Conservation (phyloP, 768 basidiomycete species). For the Naganishia vaughanmartiniae region DNA sequence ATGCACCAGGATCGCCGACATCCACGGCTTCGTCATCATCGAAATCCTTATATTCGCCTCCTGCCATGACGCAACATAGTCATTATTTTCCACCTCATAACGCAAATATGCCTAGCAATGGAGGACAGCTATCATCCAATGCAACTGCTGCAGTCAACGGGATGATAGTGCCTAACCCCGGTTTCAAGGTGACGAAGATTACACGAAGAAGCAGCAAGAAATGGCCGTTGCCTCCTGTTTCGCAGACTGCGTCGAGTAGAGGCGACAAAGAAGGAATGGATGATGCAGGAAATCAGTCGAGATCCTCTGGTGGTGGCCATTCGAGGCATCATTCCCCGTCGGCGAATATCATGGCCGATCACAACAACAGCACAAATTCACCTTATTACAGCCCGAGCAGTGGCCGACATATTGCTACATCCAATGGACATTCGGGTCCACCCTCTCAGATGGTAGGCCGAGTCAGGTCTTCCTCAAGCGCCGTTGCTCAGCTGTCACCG, state of each 20-base stretch:
- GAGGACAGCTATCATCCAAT: neutral
- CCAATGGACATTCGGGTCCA: neutral
- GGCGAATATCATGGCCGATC: neutral
- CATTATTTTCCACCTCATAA: slow-evolving; percentile 20
- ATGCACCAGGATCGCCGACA: slow-evolving; percentile 15
- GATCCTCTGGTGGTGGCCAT: neutral
- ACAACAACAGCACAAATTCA: neutral
- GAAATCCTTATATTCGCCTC: slow-evolving; percentile 5
- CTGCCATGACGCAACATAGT: slow-evolving; percentile 16
- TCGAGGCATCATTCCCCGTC: neutral
- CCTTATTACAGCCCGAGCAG: neutral
- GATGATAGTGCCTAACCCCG: slow-evolving; percentile 21
- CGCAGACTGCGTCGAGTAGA: neutral
- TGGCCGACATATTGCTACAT: neutral
- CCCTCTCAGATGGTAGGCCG: slow-evolving; percentile 7
- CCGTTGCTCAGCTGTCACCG: slow-evolving; percentile 10
- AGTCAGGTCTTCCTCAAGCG: slow-evolving; percentile 16
- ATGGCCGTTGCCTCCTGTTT: slow-evolving; percentile 8
- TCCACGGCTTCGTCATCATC: slow-evolving; percentile 12
- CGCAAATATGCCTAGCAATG: slow-evolving; percentile 8
- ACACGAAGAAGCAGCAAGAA: slow-evolving; percentile 23
- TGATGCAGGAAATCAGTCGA: slow-evolving; percentile 3
- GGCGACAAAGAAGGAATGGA: neutral
- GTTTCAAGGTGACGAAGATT: slow-evolving; percentile 8
- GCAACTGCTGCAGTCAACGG: neutral